These are phyloP conservation scores for Mucor lusitanicus DNA, from an alignment of 371 early-diverging fungal species.

Conservation along the genomic window DNA sequence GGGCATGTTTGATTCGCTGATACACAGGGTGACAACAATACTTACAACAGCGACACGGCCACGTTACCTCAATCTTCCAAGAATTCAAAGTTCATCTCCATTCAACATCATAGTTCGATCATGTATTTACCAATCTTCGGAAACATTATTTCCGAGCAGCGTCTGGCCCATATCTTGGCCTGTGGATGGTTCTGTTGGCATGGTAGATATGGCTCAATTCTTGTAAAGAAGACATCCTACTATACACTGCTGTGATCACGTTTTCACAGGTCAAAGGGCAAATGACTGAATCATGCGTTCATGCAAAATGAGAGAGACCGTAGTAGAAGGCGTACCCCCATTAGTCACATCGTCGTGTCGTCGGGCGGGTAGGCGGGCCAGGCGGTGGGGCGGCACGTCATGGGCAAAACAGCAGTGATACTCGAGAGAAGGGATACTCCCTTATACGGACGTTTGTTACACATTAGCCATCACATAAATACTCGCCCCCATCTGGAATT, in stretches of 20 bases:
- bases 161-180: background rate
- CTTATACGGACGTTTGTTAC: background rate
- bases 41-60: background rate
- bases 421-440: constrained; percentile 1
- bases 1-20: background rate
- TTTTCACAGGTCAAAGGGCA: background rate
- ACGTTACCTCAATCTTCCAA: background rate
- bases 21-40: background rate
- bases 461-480: background rate
- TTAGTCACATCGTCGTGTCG: background rate
- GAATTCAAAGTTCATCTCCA: background rate
- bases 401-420: background rate
- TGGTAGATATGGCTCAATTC: background rate
- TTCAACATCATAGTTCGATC: background rate
- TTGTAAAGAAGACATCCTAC: background rate
- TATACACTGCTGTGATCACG: background rate
- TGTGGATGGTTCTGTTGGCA: background rate
- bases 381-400: background rate
- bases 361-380: background rate
- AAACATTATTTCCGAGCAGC: background rate
- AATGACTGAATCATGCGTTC: constrained; percentile 8
- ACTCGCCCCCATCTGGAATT: background rate
- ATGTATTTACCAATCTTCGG: background rate
- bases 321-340: too few species aligned
- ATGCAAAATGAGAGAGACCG: background rate